Evolutionary conservation across 345 rosid genomes (phyloP).

Genomic region (Abelmoschus esculentus): DNA sequence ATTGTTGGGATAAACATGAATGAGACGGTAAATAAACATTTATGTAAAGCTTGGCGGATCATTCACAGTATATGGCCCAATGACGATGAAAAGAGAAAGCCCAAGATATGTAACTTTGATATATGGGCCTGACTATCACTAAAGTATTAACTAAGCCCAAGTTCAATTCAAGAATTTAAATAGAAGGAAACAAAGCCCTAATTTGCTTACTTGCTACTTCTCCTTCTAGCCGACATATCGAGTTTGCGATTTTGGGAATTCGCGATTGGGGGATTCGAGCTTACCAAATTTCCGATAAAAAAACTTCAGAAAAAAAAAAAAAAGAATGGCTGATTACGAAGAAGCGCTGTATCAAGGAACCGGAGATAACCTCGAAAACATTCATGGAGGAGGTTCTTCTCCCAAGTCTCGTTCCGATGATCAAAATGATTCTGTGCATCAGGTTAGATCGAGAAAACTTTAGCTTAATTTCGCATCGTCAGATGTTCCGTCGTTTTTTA

Average conservation of each 20-base stretch:
- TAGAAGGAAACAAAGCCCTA: background rate
- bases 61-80: background rate
- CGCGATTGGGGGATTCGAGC: background rate
- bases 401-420: slow-evolving; percentile 15
- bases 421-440: slow-evolving; percentile 4
- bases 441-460: background rate
- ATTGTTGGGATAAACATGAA: too few relatives aligned
- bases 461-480: background rate
- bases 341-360: slow-evolving; percentile 3
- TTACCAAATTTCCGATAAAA: background rate
- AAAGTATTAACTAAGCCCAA: background rate
- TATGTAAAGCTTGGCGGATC: too few relatives aligned
- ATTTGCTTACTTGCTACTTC: background rate
- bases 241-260: slow-evolving; percentile 4
- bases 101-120: background rate
- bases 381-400: slow-evolving; percentile 8
- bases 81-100: background rate
- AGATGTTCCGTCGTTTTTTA: background rate
- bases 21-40: too few relatives aligned
- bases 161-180: background rate
- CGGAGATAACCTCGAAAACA: slow-evolving; percentile 4
- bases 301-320: background rate
- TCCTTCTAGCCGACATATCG: background rate
- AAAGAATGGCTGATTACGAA: slow-evolving; percentile 11
- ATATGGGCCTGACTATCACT: too few relatives aligned